phyloP scores from a whole-genome alignment of 2,329 filamentous ascomycete species.

The Lecanicillium sp. region DNA sequence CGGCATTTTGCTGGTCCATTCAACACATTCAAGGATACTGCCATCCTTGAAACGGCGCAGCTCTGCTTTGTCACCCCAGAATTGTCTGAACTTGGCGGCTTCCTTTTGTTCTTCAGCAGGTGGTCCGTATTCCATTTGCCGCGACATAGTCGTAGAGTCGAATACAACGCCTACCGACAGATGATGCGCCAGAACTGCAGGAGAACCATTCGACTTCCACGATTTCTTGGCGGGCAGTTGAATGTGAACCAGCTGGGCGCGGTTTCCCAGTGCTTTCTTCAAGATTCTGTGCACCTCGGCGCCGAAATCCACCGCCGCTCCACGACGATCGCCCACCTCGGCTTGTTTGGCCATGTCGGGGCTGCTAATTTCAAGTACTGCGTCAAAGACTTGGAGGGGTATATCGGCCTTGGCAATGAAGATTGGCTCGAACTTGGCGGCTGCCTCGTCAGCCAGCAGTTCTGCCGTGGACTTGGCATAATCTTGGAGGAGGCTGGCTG shows the following conservation, averaged over 20 bases:
- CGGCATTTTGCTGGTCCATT: slow-evolving; percentile 64
- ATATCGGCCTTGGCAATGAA: slow-evolving; percentile 64
- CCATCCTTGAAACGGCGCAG: slow-evolving; percentile 92
- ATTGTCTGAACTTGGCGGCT: slow-evolving; percentile 72
- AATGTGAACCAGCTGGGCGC: slow-evolving; percentile 62
- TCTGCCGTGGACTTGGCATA: slow-evolving; percentile 69
- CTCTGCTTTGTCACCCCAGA: slow-evolving; percentile 94
- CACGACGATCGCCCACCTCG: slow-evolving; percentile 30
- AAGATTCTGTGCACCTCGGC: slow-evolving; percentile 57
- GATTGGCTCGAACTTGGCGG: slow-evolving; percentile 75
- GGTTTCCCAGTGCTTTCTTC: slow-evolving; percentile 64
- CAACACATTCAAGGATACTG: slow-evolving; percentile 83
- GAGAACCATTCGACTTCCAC: slow-evolving; percentile 20
- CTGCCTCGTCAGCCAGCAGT: slow-evolving; percentile 64
- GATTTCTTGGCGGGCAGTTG: slow-evolving; percentile 25
- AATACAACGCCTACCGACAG: slow-evolving; percentile 63
- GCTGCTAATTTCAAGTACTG: slow-evolving; percentile 29
- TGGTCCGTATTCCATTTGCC: slow-evolving; percentile 82
- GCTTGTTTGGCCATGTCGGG: slow-evolving; percentile 19
- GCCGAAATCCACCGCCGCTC: slow-evolving; percentile 37
- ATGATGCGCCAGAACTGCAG: slow-evolving; percentile 18
- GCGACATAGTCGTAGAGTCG: slow-evolving; percentile 62
- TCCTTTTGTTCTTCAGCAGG: slow-evolving; percentile 78
- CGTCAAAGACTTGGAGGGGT: slow-evolving; percentile 48
- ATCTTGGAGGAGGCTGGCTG: slow-evolving; percentile 63